A percentile compares a stretch with the other conserved stretches of the same genome.
phyloP scores from a whole-genome alignment of 257 asterid species.

The Fraxinus anomala region DNA sequence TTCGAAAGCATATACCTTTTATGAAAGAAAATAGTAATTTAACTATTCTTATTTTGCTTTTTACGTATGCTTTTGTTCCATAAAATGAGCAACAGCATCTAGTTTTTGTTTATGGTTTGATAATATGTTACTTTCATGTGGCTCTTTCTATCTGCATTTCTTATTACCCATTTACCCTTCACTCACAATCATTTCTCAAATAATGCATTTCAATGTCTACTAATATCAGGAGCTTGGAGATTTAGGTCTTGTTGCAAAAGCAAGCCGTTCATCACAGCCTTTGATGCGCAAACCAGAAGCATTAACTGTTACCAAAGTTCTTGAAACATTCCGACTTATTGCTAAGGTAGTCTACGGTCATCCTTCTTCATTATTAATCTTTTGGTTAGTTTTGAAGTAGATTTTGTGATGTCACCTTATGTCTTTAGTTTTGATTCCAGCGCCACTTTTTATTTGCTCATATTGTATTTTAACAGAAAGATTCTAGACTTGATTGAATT shows the following conservation, averaged over 20 bases:
- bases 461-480: not conserved
- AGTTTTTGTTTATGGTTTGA: constrained; percentile 11
- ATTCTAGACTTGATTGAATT: not conserved
- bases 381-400: constrained; percentile 15
- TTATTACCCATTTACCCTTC: constrained; percentile 3
- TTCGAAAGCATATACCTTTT: constrained; percentile 1
- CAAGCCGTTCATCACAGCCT: constrained; percentile 89
- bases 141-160: constrained; percentile 6
- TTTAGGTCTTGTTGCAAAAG: constrained; percentile 93
- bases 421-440: not conserved
- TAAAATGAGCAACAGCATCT: not conserved
- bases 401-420: constrained; percentile 4
- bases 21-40: not conserved
- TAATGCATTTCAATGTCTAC: constrained; percentile 21
- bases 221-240: constrained; percentile 80
- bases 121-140: constrained; percentile 6
- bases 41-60: constrained; percentile 1
- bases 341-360: constrained; percentile 63
- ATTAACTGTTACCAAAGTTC: constrained; percentile 77
- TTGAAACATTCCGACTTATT: constrained; percentile 71
- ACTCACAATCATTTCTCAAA: constrained; percentile 15
- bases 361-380: constrained; percentile 2
- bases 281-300: constrained; percentile 86
- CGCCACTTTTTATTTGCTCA: not conserved
- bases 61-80: not conserved